A percentile compares a stretch with the other conserved stretches of the same genome.
These are phyloP conservation scores for Boletus albobrunnescens DNA, from an alignment of 1,284 basidiomycete genomes.

Conservation along the genomic window DNA sequence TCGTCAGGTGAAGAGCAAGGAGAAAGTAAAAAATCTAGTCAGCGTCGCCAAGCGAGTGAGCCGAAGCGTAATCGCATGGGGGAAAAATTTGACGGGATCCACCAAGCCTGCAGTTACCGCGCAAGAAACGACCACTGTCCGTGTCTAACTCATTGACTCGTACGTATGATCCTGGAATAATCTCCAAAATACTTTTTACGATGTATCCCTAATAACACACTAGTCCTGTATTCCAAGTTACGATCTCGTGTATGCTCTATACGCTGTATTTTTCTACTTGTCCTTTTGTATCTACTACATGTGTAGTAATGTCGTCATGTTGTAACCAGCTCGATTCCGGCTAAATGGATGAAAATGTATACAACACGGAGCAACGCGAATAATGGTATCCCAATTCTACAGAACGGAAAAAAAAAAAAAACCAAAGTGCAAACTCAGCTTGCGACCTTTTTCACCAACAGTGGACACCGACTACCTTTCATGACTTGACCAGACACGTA, in stretches of 20 bases:
- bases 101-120: conserved; percentile 8
- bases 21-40: conserved; percentile 20
- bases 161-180: conserved; percentile 10
- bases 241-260: conserved; percentile 8
- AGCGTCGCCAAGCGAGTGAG: conserved; percentile 26
- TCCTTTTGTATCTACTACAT: conserved; percentile 6
- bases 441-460: conserved; percentile 41
- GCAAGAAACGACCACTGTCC: neutral
- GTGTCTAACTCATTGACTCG: conserved; percentile 8
- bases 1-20: conserved; percentile 10
- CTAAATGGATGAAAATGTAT: neutral
- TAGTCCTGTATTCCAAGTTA: conserved; percentile 9
- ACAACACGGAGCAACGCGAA: neutral
- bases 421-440: conserved; percentile 1
- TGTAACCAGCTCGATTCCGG: neutral
- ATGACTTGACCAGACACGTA: conserved; percentile 57
- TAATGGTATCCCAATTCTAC: neutral
- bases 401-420: neutral
- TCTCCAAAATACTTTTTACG: neutral
- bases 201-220: conserved; percentile 28
- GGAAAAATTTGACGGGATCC: conserved; percentile 25
- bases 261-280: conserved; percentile 5
- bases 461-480: conserved; percentile 66
- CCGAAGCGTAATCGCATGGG: conserved; percentile 30
- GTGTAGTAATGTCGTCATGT: conserved; percentile 18